These are phyloP conservation scores for Acrasis kona DNA, from an alignment of 78 protist species.

Conservation along the genomic window DNA sequence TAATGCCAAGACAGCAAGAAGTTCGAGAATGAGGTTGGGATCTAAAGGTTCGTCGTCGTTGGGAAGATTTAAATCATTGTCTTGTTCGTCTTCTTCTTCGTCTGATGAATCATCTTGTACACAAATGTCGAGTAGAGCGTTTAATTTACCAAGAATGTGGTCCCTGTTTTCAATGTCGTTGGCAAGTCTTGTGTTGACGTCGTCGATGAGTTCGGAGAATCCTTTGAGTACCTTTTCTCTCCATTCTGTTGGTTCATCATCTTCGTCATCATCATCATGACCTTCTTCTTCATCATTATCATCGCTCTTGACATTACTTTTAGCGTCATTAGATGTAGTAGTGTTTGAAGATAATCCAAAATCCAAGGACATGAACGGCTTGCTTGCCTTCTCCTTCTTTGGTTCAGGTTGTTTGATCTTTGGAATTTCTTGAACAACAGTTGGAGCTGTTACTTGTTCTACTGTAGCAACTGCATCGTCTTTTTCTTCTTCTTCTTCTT, in stretches of 20 bases:
- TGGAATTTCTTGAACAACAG: too few relatives aligned
- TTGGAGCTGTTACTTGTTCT: too few relatives aligned
- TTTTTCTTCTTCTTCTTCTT: constrained; percentile 1
- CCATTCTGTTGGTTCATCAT: not conserved
- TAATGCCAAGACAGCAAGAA: too few relatives aligned
- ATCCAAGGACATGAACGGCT: not conserved
- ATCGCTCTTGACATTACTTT: not conserved
- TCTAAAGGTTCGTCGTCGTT: not conserved
- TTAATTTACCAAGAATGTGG: not conserved
- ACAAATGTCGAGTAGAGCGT: not conserved
- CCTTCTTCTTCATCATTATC: not conserved
- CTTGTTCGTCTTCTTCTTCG: constrained; percentile 1
- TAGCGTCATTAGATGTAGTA: not conserved
- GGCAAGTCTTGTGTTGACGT: not conserved
- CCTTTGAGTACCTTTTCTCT: not conserved
- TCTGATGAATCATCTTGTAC: not conserved
- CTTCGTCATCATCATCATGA: constrained; percentile 1
- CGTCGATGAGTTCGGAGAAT: not conserved
- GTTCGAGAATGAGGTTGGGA: not conserved
- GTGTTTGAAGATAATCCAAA: not conserved
- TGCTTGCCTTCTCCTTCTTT: not conserved
- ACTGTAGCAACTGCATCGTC: not conserved
- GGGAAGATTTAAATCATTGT: not conserved
- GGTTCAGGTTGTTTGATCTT: not conserved
- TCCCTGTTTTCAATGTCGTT: not conserved